Base-by-base conservation (phyloP, 176 grass and related monocot genomes). In the Raddia distichophylla region DNA sequence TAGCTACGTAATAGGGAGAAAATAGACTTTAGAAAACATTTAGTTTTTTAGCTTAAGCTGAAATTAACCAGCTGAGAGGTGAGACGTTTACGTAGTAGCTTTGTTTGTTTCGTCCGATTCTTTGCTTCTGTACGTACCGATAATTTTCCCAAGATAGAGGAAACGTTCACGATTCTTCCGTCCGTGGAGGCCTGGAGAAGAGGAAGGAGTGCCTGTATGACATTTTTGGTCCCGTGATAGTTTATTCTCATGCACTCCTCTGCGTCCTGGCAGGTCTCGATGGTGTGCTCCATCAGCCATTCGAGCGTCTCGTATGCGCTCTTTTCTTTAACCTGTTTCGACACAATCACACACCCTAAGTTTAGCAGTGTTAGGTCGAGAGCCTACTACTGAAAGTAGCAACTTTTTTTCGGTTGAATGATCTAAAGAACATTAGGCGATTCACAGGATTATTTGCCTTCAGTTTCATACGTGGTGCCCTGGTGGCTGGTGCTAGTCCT, bases 221-320 rank as follows among this genome's bases (percentile, higher is more conserved):
- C 82, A 40, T 58, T 59, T 71, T 91, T 91, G 40, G 70, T 71
- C 40, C 85, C 91, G 17, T 63, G 80, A 73, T 94, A 94, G 62
- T 91, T 94, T 32, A 86, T 94, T 53, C 33, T 75, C 34, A 90
- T 6, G 80, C 91, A 94, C 15, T 90, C 82, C n/a, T 91, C 57
- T 62, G 78, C 91, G 22, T 85, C 44, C 73, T 91, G 51, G 8
- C 50, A 27, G 2, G 59, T 88, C 86, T 88, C 69, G 3, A 34
- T 81, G 17, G 64, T 35, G 20, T 68, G 42, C 5, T 82, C 59
- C 89, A 8, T 60, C 62, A 84, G 8, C 89, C 84, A 87, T 2
- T 80, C 27, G 46, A 52, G 40, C 67, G 53, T 45, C 17, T 42
- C 49, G 35, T 20, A 2, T 32, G 37, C 4, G 13, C 45, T 50